These are phyloP conservation scores for Micromonas commoda DNA, from an alignment of 139 green algal species.

Conservation along the genomic window DNA sequence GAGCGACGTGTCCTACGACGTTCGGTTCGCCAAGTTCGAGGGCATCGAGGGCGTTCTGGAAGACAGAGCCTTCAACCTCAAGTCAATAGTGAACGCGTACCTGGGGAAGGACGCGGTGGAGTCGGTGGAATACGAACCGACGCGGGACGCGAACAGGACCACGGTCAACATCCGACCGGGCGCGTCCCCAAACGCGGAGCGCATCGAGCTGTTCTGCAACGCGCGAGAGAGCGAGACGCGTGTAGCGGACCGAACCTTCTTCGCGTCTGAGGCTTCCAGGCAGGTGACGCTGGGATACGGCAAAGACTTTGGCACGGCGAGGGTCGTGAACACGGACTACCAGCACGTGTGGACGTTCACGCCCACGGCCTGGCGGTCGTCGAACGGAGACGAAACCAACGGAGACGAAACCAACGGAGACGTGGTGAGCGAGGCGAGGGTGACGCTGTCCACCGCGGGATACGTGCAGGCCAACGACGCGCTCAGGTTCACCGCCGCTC, in stretches of 20 bases:
- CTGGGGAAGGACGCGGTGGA: neutral
- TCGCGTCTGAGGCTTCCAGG: neutral
- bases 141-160: neutral
- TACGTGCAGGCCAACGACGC: slow-evolving; percentile 10
- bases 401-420: neutral
- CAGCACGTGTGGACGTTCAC: slow-evolving; percentile 24
- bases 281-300: slow-evolving; percentile 24
- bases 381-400: slow-evolving; percentile 7
- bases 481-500: neutral
- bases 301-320: neutral
- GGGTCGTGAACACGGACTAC: slow-evolving; percentile 11
- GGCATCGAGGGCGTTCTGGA: neutral
- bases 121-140: slow-evolving; percentile 14
- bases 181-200: slow-evolving; percentile 11
- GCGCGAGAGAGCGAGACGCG: slow-evolving; percentile 19
- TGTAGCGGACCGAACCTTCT: slow-evolving; percentile 6
- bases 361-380: no score
- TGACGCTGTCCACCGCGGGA: neutral
- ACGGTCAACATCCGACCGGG: neutral
- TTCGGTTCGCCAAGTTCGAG: slow-evolving; percentile 6
- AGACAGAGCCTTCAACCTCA: slow-evolving; percentile 23
- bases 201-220: slow-evolving; percentile 28
- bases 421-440: neutral
- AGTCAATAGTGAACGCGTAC: slow-evolving; percentile 4
- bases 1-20: neutral